A percentile compares a stretch with the other conserved stretches of the same genome.
Conservation (phyloP, 495 filamentous ascomycete genomes). For the Penicillium macrosclerotiorum region DNA sequence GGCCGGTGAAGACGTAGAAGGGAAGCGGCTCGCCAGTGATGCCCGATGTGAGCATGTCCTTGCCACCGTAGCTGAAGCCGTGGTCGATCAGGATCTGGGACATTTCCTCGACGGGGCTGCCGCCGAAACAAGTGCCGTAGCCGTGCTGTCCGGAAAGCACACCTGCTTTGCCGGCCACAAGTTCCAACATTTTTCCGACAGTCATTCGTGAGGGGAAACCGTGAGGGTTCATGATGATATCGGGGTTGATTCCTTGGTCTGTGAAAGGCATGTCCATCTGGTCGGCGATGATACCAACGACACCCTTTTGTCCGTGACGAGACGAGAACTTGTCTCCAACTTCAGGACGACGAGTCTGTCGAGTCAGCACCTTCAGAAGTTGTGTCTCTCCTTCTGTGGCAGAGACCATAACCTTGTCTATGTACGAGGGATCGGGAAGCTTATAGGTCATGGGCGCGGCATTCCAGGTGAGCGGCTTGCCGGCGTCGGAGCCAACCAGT, state of each 20-base stretch:
- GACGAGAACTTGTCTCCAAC: conserved; percentile 98
- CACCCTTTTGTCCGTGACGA: conserved; percentile 96
- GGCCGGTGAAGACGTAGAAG: conserved; percentile 96
- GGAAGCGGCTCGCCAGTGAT: conserved; percentile 93
- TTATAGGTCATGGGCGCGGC: conserved; percentile 77
- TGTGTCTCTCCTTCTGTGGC: conserved; percentile 76
- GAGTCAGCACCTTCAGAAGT: conserved; percentile 85
- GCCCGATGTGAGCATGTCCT: conserved; percentile 91
- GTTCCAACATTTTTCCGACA: conserved; percentile 95
- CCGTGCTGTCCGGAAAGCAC: conserved; percentile 77
- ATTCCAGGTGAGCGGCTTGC: conserved; percentile 54
- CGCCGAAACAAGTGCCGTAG: conserved; percentile 94
- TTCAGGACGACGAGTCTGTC: conserved; percentile 91
- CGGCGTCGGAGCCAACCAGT: conserved; percentile 60
- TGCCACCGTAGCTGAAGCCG: conserved; percentile 93
- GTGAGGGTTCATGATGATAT: conserved; percentile 99
- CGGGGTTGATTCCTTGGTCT: conserved; percentile 82
- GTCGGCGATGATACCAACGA: conserved; percentile 91
- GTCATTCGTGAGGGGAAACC: conserved; percentile 99
- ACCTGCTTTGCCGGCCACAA: conserved; percentile 91
- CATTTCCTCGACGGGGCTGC: conserved; percentile 88
- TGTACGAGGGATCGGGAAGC: conserved; percentile 77
- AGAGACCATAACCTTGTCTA: conserved; percentile 92
- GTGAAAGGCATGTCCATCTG: conserved; percentile 98
- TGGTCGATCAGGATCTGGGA: conserved; percentile 76